Percentiles rank a stretch among this genome's conserved stretches.
Evolutionary conservation across 257 asterid genomes (phyloP).

Genomic region (Lycium ferocissimum): DNA sequence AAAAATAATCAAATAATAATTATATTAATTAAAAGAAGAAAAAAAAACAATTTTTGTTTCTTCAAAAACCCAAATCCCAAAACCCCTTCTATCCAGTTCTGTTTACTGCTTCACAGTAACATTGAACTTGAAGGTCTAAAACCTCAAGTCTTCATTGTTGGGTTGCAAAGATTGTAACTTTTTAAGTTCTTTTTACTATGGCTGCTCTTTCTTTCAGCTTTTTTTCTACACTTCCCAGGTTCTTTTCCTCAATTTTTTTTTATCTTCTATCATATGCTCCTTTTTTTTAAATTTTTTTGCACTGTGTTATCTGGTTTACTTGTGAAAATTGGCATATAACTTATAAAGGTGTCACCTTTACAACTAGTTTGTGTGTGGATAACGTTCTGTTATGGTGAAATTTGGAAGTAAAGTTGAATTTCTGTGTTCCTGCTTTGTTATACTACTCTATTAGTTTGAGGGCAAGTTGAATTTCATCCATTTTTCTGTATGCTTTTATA

Average conservation of each 20-base stretch:
- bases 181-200: conserved; percentile 53
- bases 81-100: conserved; percentile 32
- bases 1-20: background rate
- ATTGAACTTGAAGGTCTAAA: conserved; percentile 26
- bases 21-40: background rate
- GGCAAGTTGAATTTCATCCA: background rate
- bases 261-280: background rate
- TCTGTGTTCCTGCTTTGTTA: background rate
- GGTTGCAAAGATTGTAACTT: conserved; percentile 41
- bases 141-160: conserved; percentile 26
- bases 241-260: conserved; percentile 41
- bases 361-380: background rate
- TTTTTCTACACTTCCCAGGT: conserved; percentile 76
- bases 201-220: conserved; percentile 68
- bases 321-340: background rate
- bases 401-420: conserved; percentile 10
- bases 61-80: conserved; percentile 29
- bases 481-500: no score
- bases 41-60: background rate
- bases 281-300: background rate
- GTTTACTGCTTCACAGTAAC: conserved; percentile 15
- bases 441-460: background rate
- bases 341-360: conserved; percentile 28
- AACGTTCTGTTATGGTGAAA: background rate
- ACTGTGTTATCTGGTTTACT: background rate